Evolutionary conservation across 2,329 filamentous ascomycete species (phyloP), one percentile per base, ranked within the genome.

Genomic region (Aspergillus sp.): DNA sequence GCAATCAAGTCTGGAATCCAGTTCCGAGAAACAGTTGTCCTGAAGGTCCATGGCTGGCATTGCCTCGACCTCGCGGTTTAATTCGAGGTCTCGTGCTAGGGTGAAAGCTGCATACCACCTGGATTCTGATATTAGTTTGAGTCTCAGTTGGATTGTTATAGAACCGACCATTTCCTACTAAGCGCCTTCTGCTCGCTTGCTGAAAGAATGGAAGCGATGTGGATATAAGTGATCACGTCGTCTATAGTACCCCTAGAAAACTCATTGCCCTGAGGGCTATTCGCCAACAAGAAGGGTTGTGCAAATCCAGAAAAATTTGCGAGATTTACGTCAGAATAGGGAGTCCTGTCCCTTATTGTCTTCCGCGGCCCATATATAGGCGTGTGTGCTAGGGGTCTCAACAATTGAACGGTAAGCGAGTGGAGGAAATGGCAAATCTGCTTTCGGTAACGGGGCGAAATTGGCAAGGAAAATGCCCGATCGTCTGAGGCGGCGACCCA

Each of bases 401-500:
- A 83, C 38, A 97, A 84, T 63, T 88, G 88, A 64, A 97, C 89
- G 1, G 92, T 96, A 64, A 97, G 83, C 71, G 96, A 92, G 31
- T 96, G 84, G 43, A 97, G 82, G 77, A 91, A 93, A 76, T 96
- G 92, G 76, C 93, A 97, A 57, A 94, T 89, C 73, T 91, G 91
- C 62, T 89, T 90, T 55, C 93, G 85, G 19, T 92, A 90, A n/a
- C 91, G 91, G 2, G 92, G 91, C 30, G 91, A 87, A 54, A 90
- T 91, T 22, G 92, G 92, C 64, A 97, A 78, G 72, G 93, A 92
- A 48, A 92, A 87, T 11, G 92, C 91, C 72, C 96, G 92, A 77
- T 92, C 95, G 19, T 93, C 96, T 74, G 96, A 89, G 15, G 93
- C 93, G 30, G 92, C 92, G 49, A 96, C 91, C 93, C 93, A 97